A percentile compares a stretch with the other conserved stretches of the same genome.
Evolutionary conservation across 2,329 filamentous ascomycete species (phyloP).

Genomic region (Ophiocordyceps camponoti-floridani): DNA sequence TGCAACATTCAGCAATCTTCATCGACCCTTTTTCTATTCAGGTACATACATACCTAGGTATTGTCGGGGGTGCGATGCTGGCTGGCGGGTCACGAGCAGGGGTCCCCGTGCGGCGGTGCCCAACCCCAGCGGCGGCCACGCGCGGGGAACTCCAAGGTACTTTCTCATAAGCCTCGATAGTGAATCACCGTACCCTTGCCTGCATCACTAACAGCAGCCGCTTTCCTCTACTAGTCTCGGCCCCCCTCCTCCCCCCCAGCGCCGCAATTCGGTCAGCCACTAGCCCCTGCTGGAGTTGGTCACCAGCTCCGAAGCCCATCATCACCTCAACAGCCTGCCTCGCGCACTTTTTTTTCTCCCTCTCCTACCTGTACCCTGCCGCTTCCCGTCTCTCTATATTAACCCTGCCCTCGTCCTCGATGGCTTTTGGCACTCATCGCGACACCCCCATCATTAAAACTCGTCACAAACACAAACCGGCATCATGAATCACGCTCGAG

Average conservation of each 20-base stretch:
- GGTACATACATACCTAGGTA: background rate
- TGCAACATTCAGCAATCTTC: too few relatives aligned
- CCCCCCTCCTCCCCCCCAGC: too few relatives aligned
- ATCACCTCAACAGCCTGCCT: background rate
- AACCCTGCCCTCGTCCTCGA: background rate
- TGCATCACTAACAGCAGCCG: too few relatives aligned
- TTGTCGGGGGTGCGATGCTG: background rate
- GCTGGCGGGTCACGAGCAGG: background rate
- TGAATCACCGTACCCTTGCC: too few relatives aligned
- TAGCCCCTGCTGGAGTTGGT: constrained; percentile 1
- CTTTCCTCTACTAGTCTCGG: too few relatives aligned
- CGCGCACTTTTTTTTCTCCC: background rate
- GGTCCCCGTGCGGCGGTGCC: background rate
- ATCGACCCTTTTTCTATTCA: background rate
- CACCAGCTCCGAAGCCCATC: background rate
- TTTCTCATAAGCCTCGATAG: background rate
- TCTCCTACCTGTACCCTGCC: background rate
- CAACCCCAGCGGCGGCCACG: background rate
- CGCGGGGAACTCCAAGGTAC: background rate
- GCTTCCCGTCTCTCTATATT: background rate
- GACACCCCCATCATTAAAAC: background rate
- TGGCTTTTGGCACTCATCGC: background rate
- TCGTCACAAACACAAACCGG: background rate
- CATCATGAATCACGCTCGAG: constrained; percentile 44
- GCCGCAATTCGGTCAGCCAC: background rate